A percentile compares a stretch with the other conserved stretches of the same genome.
Conservation (phyloP, 2,329 filamentous ascomycete species). For the Ascochyta pisi region DNA sequence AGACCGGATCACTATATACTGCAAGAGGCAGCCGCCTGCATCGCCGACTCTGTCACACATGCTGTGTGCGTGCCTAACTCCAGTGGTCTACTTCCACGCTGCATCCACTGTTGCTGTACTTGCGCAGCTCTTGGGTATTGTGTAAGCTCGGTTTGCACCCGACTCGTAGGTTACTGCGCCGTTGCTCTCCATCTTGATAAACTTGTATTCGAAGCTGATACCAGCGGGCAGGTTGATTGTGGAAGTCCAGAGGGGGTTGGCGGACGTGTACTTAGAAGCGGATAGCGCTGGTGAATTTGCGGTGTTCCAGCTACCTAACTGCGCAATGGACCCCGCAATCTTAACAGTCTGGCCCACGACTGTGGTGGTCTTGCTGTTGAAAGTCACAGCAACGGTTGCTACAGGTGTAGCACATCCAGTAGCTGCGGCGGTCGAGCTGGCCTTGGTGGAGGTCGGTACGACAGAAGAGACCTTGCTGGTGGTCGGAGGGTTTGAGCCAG, state of each 20-base stretch:
- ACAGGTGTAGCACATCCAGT: slow-evolving; percentile 33
- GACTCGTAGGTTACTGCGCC: slow-evolving; percentile 56
- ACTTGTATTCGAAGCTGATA: slow-evolving; percentile 55
- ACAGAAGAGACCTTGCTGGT: slow-evolving; percentile 24
- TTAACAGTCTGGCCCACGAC: slow-evolving; percentile 59
- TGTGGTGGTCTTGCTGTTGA: slow-evolving; percentile 57
- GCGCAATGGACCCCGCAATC: slow-evolving; percentile 52
- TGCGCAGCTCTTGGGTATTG: slow-evolving; percentile 34
- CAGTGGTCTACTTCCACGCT: slow-evolving; percentile 30
- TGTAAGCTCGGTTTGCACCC: slow-evolving; percentile 51
- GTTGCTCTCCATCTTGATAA: slow-evolving; percentile 55
- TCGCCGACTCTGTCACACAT: background rate
- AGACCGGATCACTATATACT: background rate
- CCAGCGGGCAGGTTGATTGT: slow-evolving; percentile 53
- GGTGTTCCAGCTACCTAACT: slow-evolving; percentile 56
- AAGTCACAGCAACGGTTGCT: slow-evolving; percentile 48
- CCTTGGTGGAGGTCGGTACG: slow-evolving; percentile 15
- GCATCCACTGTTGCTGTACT: slow-evolving; percentile 25
- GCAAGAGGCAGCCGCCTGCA: background rate
- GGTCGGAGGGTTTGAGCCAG: slow-evolving; percentile 20
- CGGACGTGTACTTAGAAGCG: slow-evolving; percentile 52
- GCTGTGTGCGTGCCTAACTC: no score
- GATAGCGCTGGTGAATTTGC: slow-evolving; percentile 50
- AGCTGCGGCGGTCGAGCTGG: slow-evolving; percentile 21
- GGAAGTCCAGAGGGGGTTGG: slow-evolving; percentile 56